Conservation (phyloP, 108 stramenopile genomes). For the Epipyxis sp. region DNA sequence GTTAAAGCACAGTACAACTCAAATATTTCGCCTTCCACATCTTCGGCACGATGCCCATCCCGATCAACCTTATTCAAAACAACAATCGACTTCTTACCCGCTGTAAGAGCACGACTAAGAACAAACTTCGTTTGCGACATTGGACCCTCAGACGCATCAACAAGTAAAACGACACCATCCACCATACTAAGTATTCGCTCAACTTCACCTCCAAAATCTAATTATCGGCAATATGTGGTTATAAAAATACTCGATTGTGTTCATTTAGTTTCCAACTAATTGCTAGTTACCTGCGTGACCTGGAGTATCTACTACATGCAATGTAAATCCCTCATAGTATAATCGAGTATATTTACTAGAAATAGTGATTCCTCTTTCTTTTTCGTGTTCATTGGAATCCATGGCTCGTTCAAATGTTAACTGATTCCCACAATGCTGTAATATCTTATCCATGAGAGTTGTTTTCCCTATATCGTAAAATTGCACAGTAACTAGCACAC, state of each 20-base stretch:
- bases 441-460: conserved; percentile 30
- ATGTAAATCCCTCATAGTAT: conserved; percentile 8
- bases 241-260: too few relatives aligned
- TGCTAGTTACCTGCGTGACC: too few relatives aligned
- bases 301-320: conserved; percentile 32
- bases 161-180: conserved; percentile 29
- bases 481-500: neutral
- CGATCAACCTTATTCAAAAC: conserved; percentile 32
- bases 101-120: neutral
- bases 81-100: conserved; percentile 27
- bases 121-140: conserved; percentile 36
- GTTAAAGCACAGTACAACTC: conserved; percentile 24
- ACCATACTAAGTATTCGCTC: conserved; percentile 33
- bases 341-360: conserved; percentile 22
- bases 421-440: neutral
- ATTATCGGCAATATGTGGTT: too few relatives aligned
- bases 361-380: conserved; percentile 33
- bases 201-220: conserved; percentile 29
- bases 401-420: conserved; percentile 12
- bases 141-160: conserved; percentile 26
- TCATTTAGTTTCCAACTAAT: too few relatives aligned
- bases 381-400: conserved; percentile 35
- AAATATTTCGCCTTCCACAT: conserved; percentile 21
- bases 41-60: conserved; percentile 29
- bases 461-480: neutral